A percentile compares a stretch with the other conserved stretches of the same genome.
phyloP scores from a whole-genome alignment of 345 rosid genomes.

The Dipteronia sinensis region DNA sequence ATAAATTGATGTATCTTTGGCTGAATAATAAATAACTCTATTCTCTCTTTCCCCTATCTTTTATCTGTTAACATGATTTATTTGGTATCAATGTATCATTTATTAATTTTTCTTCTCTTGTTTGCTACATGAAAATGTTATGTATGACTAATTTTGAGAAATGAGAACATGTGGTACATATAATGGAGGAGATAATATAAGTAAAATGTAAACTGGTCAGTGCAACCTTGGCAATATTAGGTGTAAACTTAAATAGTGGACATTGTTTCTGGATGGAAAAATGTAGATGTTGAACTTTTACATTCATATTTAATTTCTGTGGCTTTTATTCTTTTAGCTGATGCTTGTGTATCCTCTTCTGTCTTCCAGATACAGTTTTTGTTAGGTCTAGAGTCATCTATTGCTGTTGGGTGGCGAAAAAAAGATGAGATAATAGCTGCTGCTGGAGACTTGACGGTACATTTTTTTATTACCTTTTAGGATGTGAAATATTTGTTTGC shows the following conservation, averaged over 20 bases:
- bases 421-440: constrained; percentile 79
- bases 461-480: constrained; percentile 11
- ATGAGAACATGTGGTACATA: not conserved
- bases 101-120: constrained; percentile 2
- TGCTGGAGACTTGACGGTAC: constrained; percentile 75
- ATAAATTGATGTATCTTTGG: no score
- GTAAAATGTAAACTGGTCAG: not conserved
- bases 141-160: not conserved
- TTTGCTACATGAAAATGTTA: not conserved
- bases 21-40: no score
- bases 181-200: not conserved
- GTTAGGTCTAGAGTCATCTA: constrained; percentile 75
- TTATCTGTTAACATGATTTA: not conserved
- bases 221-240: not conserved
- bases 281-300: constrained; percentile 13
- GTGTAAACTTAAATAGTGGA: not conserved
- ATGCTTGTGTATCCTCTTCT: constrained; percentile 13
- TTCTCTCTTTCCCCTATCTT: no score
- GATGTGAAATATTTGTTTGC: not conserved
- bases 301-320: not conserved
- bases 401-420: constrained; percentile 84
- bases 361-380: constrained; percentile 71
- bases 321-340: constrained; percentile 20
- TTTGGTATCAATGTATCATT: not conserved
- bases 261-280: not conserved